Evolutionary conservation across 768 basidiomycete genomes (phyloP).

Genomic region (Kwoniella shandongensis): DNA sequence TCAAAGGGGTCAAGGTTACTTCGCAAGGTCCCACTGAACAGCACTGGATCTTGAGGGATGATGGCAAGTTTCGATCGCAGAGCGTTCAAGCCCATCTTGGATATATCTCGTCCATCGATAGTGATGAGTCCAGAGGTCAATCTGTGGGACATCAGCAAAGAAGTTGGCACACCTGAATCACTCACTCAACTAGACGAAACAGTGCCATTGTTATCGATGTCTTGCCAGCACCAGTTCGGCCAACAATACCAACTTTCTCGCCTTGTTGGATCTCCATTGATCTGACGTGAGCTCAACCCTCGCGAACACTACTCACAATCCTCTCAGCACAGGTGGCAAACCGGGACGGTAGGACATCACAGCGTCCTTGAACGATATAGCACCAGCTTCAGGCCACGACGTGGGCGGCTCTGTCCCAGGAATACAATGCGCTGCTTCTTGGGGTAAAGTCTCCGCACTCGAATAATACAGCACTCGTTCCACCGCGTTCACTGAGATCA

Average conservation of each 20-base stretch:
- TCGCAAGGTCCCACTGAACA: constrained; percentile 58
- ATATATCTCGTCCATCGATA: constrained; percentile 78
- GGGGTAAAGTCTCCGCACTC: constrained; percentile 60
- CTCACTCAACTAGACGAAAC: constrained; percentile 59
- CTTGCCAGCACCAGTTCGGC: constrained; percentile 82
- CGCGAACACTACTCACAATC: constrained; percentile 55
- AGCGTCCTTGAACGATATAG: constrained; percentile 69
- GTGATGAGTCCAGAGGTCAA: constrained; percentile 68
- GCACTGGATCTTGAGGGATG: constrained; percentile 48
- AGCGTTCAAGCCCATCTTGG: constrained; percentile 70
- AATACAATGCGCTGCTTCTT: constrained; percentile 70
- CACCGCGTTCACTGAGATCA: constrained; percentile 38
- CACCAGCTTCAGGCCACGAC: constrained; percentile 73
- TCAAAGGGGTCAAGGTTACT: constrained; percentile 88
- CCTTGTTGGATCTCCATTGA: constrained; percentile 68
- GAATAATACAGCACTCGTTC: constrained; percentile 75
- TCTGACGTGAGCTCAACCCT: constrained; percentile 7
- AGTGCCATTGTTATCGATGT: constrained; percentile 83
- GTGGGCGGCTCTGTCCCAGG: constrained; percentile 61
- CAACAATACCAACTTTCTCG: constrained; percentile 92
- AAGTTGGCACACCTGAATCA: not conserved
- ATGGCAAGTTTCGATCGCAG: constrained; percentile 39
- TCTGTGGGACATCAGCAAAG: constrained; percentile 27
- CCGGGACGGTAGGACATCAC: constrained; percentile 79
- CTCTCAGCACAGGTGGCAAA: constrained; percentile 76